Conservation (phyloP, 1,284 basidiomycete species). For the Rhodotorula sp. region DNA sequence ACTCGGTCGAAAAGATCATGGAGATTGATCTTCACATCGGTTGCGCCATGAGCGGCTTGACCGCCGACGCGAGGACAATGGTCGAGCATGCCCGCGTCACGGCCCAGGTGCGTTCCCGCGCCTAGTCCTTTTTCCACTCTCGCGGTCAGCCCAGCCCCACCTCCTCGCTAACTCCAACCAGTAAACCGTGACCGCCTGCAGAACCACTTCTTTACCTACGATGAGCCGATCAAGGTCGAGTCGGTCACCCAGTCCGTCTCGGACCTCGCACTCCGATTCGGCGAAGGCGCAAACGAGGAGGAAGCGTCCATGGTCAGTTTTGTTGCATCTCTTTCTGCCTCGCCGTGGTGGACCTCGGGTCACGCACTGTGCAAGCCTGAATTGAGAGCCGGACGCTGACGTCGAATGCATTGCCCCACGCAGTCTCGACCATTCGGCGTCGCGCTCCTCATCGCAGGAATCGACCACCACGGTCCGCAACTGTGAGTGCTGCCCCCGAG, state of each 20-base stretch:
- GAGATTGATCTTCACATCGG: constrained; percentile 96
- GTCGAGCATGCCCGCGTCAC: constrained; percentile 99
- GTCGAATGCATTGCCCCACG: neutral
- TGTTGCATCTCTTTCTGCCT: neutral
- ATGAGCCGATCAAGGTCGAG: constrained; percentile 96
- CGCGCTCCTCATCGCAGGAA: constrained; percentile 91
- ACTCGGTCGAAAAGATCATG: constrained; percentile 99
- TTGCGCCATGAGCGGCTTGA: constrained; percentile 97
- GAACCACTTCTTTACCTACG: constrained; percentile 95
- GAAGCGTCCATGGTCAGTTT: constrained; percentile 86
- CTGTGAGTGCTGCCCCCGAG: constrained; percentile 58
- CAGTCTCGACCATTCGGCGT: constrained; percentile 97
- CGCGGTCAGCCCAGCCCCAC: neutral
- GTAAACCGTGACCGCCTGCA: constrained; percentile 52
- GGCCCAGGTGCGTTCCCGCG: constrained; percentile 50
- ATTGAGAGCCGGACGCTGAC: neutral
- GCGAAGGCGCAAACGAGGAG: constrained; percentile 85
- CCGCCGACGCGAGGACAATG: constrained; percentile 98
- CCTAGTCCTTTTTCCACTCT: constrained; percentile 4
- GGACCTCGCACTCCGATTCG: constrained; percentile 94
- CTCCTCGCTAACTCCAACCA: neutral
- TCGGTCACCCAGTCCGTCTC: constrained; percentile 97
- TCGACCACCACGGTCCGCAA: constrained; percentile 95
- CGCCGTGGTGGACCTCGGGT: no score
- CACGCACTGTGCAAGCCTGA: no score